phyloP scores from a whole-genome alignment of 495 filamentous ascomycete species.

The Neurospora terricola region DNA sequence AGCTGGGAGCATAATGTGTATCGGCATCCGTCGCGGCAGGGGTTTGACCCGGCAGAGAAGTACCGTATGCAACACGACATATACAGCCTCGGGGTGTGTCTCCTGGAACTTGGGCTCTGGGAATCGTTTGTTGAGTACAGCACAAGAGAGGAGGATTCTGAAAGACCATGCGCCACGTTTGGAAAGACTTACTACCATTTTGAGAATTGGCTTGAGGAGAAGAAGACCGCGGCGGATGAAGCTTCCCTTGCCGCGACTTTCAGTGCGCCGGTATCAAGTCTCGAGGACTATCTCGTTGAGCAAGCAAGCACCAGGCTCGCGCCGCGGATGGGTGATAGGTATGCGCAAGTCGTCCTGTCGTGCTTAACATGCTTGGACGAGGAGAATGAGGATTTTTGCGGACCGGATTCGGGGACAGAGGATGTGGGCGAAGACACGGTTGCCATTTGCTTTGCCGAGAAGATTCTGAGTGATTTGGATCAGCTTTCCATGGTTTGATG shows the following conservation, averaged over 20 bases:
- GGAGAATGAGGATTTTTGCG: conserved; percentile 36
- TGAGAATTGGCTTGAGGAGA: neutral
- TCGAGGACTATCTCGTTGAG: conserved; percentile 26
- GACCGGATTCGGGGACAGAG: conserved; percentile 34
- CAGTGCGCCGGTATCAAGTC: too few relatives aligned
- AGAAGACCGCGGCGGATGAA: too few relatives aligned
- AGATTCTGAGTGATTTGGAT: neutral
- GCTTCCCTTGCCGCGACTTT: too few relatives aligned
- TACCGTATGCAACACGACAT: conserved; percentile 54
- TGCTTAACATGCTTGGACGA: conserved; percentile 49
- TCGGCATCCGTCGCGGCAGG: conserved; percentile 43
- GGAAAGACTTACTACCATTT: neutral
- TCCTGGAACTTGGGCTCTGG: conserved; percentile 53
- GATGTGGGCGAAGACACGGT: conserved; percentile 42
- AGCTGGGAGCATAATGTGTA: conserved; percentile 42
- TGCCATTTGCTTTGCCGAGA: conserved; percentile 3
- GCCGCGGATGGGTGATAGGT: conserved; percentile 37
- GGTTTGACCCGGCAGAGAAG: conserved; percentile 21
- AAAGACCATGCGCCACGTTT: accelerated
- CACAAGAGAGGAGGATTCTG: neutral
- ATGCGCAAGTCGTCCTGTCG: conserved; percentile 36
- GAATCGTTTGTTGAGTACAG: conserved; percentile 30
- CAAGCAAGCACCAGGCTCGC: conserved; percentile 35
- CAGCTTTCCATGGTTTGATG: neutral
- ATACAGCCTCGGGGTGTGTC: conserved; percentile 50